Evolutionary conservation across 2,329 filamentous ascomycete genomes (phyloP).

Genomic region (Aspergillus glaucus): DNA sequence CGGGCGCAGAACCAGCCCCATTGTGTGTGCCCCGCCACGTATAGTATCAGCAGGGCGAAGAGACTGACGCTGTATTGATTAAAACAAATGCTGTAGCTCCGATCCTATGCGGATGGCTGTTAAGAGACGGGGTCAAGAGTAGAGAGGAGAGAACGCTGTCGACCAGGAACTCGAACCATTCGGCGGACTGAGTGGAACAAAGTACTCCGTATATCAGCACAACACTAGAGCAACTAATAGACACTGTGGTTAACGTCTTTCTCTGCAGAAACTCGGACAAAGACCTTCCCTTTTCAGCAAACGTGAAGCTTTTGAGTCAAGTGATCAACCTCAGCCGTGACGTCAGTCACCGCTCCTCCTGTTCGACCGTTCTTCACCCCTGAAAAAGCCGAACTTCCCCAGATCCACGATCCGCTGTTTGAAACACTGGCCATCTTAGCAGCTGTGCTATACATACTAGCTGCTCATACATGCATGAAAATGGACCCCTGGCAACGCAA

Average conservation of each 20-base stretch:
- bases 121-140: too few species aligned
- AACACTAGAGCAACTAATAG: not conserved
- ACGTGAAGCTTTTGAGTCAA: not conserved
- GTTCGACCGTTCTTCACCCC: not conserved
- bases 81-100: too few species aligned
- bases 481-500: conserved; percentile 22
- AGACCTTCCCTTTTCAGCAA: not conserved
- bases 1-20: not conserved
- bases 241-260: too few species aligned
- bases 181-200: too few species aligned
- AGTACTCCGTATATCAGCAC: not conserved
- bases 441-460: not conserved
- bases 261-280: not conserved
- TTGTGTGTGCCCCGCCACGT: not conserved
- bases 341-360: not conserved
- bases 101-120: too few species aligned
- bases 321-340: not conserved
- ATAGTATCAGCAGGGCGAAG: not conserved
- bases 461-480: not conserved
- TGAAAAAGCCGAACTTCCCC: not conserved
- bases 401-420: not conserved
- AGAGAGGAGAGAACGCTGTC: too few species aligned
- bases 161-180: too few species aligned
- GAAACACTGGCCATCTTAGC: not conserved
- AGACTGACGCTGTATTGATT: not conserved